Percentiles rank a stretch among this genome's conserved stretches.
Evolutionary conservation across 2,329 filamentous ascomycete species (phyloP).

Genomic region (Ustulina deusta): DNA sequence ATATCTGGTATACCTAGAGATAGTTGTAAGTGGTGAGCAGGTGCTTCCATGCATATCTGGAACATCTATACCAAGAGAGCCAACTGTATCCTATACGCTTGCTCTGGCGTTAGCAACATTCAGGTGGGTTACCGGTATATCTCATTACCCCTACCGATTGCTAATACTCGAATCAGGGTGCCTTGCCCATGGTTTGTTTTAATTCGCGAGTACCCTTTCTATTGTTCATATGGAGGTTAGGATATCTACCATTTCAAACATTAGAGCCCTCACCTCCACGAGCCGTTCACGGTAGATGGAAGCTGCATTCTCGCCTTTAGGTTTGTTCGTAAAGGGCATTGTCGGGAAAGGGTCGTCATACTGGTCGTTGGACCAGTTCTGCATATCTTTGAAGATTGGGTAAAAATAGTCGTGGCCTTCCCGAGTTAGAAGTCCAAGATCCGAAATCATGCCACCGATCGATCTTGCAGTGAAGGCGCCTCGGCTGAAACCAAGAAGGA

Average conservation of each 20-base stretch:
- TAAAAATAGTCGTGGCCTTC: slow-evolving; percentile 62
- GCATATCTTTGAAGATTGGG: slow-evolving; percentile 68
- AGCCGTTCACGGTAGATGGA: slow-evolving; percentile 59
- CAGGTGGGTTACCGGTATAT: neutral
- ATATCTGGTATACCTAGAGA: slow-evolving; percentile 54
- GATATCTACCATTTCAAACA: slow-evolving; percentile 1
- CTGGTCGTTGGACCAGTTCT: slow-evolving; percentile 61
- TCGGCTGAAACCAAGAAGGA: slow-evolving; percentile 68
- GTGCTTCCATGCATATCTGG: neutral
- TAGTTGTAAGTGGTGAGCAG: neutral
- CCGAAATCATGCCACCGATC: slow-evolving; percentile 64
- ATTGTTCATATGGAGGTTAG: slow-evolving; percentile 22
- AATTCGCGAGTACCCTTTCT: slow-evolving; percentile 57
- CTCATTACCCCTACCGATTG: slow-evolving; percentile 52
- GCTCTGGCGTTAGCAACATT: slow-evolving; percentile 31
- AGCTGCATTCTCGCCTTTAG: slow-evolving; percentile 58
- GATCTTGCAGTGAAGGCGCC: slow-evolving; percentile 70
- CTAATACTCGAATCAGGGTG: slow-evolving; percentile 60
- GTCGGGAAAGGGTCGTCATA: slow-evolving; percentile 62
- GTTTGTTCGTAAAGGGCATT: slow-evolving; percentile 62
- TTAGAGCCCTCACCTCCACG: slow-evolving; percentile 51
- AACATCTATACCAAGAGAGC: slow-evolving; percentile 34
- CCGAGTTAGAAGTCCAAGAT: slow-evolving; percentile 64
- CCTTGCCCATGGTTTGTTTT: slow-evolving; percentile 53
- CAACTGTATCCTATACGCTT: slow-evolving; percentile 66